Conservation (phyloP, 345 rosid species). For the Sisymbrium altissimum region DNA sequence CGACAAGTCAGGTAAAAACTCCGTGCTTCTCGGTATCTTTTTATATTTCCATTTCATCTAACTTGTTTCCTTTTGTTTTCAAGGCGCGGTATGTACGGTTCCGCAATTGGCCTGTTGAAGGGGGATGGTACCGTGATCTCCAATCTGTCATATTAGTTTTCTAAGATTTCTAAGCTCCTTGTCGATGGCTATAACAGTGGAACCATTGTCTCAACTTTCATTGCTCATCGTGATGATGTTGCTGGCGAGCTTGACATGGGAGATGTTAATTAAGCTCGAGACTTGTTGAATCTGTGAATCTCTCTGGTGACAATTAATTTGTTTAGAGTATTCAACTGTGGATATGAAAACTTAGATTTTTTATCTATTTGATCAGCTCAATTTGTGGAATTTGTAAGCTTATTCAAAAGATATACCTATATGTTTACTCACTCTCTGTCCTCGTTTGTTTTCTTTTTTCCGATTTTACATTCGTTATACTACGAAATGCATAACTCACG, state of each 20-base stretch:
- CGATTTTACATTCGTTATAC: neutral
- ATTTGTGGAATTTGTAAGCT: neutral
- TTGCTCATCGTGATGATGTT: neutral
- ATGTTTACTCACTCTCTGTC: neutral
- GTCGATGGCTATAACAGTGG: constrained; percentile 75
- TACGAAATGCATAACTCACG: too few relatives aligned
- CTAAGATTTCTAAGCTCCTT: constrained; percentile 69
- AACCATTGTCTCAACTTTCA: constrained; percentile 42
- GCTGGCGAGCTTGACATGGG: constrained; percentile 11
- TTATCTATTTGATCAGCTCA: neutral
- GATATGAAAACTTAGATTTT: constrained; percentile 15
- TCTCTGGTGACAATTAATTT: neutral
- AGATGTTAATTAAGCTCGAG: constrained; percentile 34
- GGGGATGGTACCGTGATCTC: constrained; percentile 99
- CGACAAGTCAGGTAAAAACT: constrained; percentile 72
- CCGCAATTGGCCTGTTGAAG: constrained; percentile 95
- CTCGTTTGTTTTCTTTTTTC: neutral
- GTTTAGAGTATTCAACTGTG: neutral
- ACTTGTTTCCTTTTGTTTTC: constrained; percentile 9
- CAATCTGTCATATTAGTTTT: constrained; percentile 83
- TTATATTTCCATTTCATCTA: neutral
- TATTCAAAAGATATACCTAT: neutral
- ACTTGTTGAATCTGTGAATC: constrained; percentile 13
- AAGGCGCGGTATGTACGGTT: constrained; percentile 65
- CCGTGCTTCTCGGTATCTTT: neutral